Evolutionary conservation across 345 rosid genomes (phyloP), one percentile per base, ranked within the genome.

Genomic region (Populus tremula): DNA sequence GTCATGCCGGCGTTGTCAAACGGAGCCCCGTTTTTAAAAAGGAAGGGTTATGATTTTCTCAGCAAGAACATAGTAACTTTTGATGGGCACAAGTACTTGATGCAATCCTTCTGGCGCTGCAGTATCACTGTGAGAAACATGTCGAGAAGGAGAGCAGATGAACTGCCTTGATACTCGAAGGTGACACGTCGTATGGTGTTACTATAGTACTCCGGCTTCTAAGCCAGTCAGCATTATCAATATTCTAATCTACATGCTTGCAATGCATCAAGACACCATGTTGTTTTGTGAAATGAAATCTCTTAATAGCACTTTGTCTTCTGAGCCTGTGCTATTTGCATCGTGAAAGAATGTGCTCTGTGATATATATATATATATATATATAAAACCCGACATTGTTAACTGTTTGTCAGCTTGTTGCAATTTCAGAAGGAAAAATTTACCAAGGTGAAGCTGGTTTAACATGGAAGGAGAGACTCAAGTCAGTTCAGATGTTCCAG

Each of bases 381-480:
- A 33, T 33, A 33, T 33, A 33, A 3, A 33, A 6, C 6, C 36
- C 27, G 18, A 45, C 17, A 38, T n/a, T 69, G 64, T 61, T 56
- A 5, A 71, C 68, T 10, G 45, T 41, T 12, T 18, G 11, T 43
- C 21, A 31, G 36, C 16, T 75, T 75, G 16, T 71, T 49, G 4
- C 21, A 38, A 71, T 73, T 72, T 47, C 76, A 83, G 73, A 62
- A 31, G n/a, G 8, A 36, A 14, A 75, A 21, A 67, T 41, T 36
- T 43, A 33, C 66, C 53, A 33, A 62, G 61, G 63, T 9, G 81
- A 64, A 49, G 49, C 27, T 79, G 2, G 64, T 65, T 69, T 25
- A 80, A 27, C 2, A 92, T 96, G 99, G 97, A 90, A 72, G 96
- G 82, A 71, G 87, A 79, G 77, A 86, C 84, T 12, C 84, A 61